Evolutionary conservation across 2,329 filamentous ascomycete species (phyloP), one percentile per base, ranked within the genome.

Genomic region (Stachybotrys echinatus): DNA sequence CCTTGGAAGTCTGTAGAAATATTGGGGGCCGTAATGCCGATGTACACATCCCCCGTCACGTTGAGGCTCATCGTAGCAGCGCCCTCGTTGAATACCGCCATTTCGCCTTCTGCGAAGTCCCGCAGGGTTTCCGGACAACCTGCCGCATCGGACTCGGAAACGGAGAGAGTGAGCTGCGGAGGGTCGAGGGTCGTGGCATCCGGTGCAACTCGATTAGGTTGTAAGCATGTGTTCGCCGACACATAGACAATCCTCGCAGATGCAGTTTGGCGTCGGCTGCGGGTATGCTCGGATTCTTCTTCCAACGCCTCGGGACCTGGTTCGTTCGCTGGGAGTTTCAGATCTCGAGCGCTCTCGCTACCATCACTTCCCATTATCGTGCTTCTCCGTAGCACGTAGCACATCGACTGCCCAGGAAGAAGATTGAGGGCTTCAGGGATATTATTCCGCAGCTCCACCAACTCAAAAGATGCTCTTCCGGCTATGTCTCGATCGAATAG

Each of bases 171-270:
- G 47, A 97, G 77, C 60, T 95, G 91, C 1, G 88, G 86, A 12
- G 88, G 80, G 22, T 37, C 38, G 10, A 45, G 19, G 1, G 18
- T 14, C 44, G 56, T 52, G n/a, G 51, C 46, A 23, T 54, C 51
- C 42, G 55, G 55, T 8, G 52, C 37, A 39, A 55, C 47, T 5
- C 76, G 73, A 19, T 69, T 64, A 12, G 92, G 94, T 59, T 95
- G 90, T 22, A 81, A 68, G 67, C 94, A 99, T 1, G 89, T 92
- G 57, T 91, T 97, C 42, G 91, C 83, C 2, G 91, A 91, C 48
- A 99, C 77, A 66, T 87, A 96, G 3, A 97, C 74, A 2, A 70
- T 80, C 40, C 68, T 60, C 10, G 51, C 31, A 8, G 57, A 23
- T 19, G n/a, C 42, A 19, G 74, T 17, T 67, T 66, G 21, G 68